Evolutionary conservation across 495 filamentous ascomycete species (phyloP).

Genomic region (Copromyces sp.): DNA sequence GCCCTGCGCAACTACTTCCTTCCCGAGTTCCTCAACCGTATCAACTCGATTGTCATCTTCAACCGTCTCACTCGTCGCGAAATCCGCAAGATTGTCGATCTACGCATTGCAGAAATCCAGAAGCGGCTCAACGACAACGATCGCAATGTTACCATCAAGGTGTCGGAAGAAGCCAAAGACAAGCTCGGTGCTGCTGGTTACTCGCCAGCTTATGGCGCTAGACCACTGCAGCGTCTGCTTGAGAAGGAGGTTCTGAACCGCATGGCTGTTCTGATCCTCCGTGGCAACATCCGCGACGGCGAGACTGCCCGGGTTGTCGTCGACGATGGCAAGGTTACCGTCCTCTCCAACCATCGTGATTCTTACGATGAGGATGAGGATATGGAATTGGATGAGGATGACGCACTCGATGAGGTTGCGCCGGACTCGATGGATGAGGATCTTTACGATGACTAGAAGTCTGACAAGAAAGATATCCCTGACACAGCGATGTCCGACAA

Average conservation of each 20-base stretch:
- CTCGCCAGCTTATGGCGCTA: slow-evolving; percentile 85
- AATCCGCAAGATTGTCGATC: slow-evolving; percentile 92
- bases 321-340: slow-evolving; percentile 57
- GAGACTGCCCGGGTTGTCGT: slow-evolving; percentile 72
- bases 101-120: slow-evolving; percentile 83
- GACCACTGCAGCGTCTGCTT: slow-evolving; percentile 78
- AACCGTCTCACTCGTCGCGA: slow-evolving; percentile 83
- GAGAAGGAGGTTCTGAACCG: slow-evolving; percentile 94
- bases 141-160: slow-evolving; percentile 67
- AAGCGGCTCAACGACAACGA: slow-evolving; percentile 70
- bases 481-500: background rate
- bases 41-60: slow-evolving; percentile 93
- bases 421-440: slow-evolving; percentile 66
- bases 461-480: background rate
- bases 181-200: slow-evolving; percentile 85
- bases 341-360: slow-evolving; percentile 70
- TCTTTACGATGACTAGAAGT: slow-evolving; percentile 48
- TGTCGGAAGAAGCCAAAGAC: slow-evolving; percentile 74
- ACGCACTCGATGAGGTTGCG: slow-evolving; percentile 56
- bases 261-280: slow-evolving; percentile 78
- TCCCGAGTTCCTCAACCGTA: slow-evolving; percentile 96
- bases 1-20: slow-evolving; percentile 90
- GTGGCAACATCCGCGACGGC: slow-evolving; percentile 74
- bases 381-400: slow-evolving; percentile 52
- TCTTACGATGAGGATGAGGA: slow-evolving; percentile 56